These are phyloP conservation scores for Venturiaceae sp. DNA, from an alignment of 2,329 filamentous ascomycete species.

Conservation along the genomic window DNA sequence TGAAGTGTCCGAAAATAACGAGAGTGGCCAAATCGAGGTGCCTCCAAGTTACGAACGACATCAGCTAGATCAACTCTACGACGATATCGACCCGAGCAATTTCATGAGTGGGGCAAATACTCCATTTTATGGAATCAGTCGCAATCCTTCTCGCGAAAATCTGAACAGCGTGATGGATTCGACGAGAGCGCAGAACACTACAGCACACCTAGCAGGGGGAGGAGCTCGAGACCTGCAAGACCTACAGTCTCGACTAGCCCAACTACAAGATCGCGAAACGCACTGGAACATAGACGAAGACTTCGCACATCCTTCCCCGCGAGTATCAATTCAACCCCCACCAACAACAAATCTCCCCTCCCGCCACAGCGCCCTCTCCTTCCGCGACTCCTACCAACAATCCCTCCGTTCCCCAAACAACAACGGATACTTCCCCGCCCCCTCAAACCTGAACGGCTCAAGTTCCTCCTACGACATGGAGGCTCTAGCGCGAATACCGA, in stretches of 20 bases:
- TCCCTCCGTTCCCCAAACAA: background rate
- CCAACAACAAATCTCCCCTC: background rate
- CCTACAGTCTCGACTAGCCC: constrained; percentile 4
- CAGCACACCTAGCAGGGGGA: constrained; percentile 53
- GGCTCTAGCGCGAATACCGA: constrained; percentile 37
- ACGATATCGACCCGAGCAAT: constrained; percentile 72
- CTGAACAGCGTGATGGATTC: constrained; percentile 50
- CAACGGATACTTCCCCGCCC: constrained; percentile 1
- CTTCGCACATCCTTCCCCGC: constrained; percentile 2
- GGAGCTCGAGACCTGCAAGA: background rate
- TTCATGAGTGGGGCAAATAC: constrained; percentile 63
- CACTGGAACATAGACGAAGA: constrained; percentile 25
- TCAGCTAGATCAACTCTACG: constrained; percentile 81
- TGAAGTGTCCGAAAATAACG: constrained; percentile 1
- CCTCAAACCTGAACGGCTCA: background rate
- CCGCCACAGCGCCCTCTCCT: background rate
- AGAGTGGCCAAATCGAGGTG: constrained; percentile 46
- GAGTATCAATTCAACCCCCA: background rate
- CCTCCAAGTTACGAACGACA: constrained; percentile 93
- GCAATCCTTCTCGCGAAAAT: constrained; percentile 74
- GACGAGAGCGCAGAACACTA: constrained; percentile 42
- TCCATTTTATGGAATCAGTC: constrained; percentile 61
- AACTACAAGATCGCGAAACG: background rate
- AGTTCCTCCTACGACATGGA: constrained; percentile 32
- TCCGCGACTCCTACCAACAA: constrained; percentile 1